These are phyloP conservation scores for Gossypium trilobum DNA, from an alignment of 441 rosid genomes.

Conservation along the genomic window DNA sequence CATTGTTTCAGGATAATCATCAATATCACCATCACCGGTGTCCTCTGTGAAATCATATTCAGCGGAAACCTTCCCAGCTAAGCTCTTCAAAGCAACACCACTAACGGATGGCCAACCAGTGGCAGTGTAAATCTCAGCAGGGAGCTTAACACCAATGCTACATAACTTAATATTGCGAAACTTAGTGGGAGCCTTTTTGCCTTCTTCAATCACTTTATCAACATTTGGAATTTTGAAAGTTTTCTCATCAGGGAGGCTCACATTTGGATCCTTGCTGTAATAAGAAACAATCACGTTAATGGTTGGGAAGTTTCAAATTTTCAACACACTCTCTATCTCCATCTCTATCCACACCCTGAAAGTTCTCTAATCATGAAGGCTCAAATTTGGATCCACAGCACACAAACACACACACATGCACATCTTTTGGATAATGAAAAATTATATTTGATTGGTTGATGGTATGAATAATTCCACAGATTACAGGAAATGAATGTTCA, in stretches of 20 bases:
- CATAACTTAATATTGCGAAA: slow-evolving; percentile 49
- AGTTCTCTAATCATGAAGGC: slow-evolving; percentile 38
- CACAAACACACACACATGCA: background rate
- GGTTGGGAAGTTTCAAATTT: background rate
- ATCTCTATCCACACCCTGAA: slow-evolving; percentile 19
- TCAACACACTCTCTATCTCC: background rate
- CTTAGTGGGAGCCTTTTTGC: slow-evolving; percentile 68
- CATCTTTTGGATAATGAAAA: background rate
- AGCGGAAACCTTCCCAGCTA: slow-evolving; percentile 74
- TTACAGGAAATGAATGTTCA: background rate
- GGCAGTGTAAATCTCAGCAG: slow-evolving; percentile 62
- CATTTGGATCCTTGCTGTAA: slow-evolving; percentile 37
- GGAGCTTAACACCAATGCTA: slow-evolving; percentile 42
- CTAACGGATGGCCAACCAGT: slow-evolving; percentile 83
- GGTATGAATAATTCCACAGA: background rate
- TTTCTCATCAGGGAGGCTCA: slow-evolving; percentile 42
- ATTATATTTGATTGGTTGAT: background rate
- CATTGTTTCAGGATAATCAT: slow-evolving; percentile 18
- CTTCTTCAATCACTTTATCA: slow-evolving; percentile 73
- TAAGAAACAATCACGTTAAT: slow-evolving; percentile 20
- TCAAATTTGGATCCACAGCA: slow-evolving; percentile 13
- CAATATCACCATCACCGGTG: slow-evolving; percentile 26
- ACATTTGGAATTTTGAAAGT: slow-evolving; percentile 61
- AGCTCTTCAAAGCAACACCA: slow-evolving; percentile 63
- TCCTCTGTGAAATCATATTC: slow-evolving; percentile 41